Base-by-base conservation (phyloP, 129 eudicot genomes). In the Dittrichia graveolens region DNA sequence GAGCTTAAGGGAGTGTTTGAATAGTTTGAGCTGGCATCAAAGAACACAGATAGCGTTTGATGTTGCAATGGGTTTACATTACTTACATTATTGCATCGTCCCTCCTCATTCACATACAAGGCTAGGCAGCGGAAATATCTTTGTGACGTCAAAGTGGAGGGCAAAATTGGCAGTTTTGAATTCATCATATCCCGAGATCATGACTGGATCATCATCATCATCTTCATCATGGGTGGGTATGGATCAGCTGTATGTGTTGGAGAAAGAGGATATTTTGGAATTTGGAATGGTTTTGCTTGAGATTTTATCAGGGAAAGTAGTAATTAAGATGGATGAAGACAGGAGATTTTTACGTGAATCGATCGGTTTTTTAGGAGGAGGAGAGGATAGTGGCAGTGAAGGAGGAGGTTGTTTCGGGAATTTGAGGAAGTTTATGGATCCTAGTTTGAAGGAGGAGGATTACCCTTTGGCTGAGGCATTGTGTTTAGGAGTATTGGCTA, bases 401-500 rank as follows among this genome's bases (percentile, higher is more conserved):
- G 31, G 31, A 24, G 86, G 93, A 45, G 96, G 96, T 9, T 90
- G 91, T 75, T 90, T 87, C 77, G 94, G 83, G 69, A 87, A 83
- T 57, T 39, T 90, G 79, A 85, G 77, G 80, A 77, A 64, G 56
- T 90, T 87, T 52, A 78, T 90, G 75, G 96, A 90, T 76, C 91
- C 91, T 35, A 43, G 79, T 70, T 61, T 90, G 72, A 90, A 73
- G 48, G 94, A 83, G 48, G 94, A 83, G 16, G 94, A 87, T 67
- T 90, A 90, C 67, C 87, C 91, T 54, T 63, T 90, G 52, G 94
- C 96, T 6, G 96, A 90, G 84, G 96, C 96, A 18, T 78, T 90
- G 72, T 87, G 96, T 74, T 74, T 90, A 42, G 93, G 89, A 31
- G 96, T 90, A 49, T 81, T 90, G 79, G 96, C 94, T 49, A 82